phyloP scores from a whole-genome alignment of 495 filamentous ascomycete genomes.

The Aspergillus coremiiformis region DNA sequence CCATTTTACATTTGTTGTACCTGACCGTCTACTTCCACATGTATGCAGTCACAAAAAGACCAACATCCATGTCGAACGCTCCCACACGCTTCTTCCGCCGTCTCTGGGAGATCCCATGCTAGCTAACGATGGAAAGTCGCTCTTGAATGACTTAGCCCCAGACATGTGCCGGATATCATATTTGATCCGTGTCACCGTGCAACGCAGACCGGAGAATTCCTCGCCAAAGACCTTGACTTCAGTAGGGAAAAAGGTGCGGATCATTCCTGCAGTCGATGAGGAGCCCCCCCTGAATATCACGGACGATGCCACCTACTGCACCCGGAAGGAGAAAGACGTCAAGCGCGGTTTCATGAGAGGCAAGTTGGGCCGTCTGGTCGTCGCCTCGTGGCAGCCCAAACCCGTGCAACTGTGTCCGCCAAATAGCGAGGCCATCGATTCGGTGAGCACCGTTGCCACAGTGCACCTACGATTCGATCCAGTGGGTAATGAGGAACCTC shows the following conservation, averaged over 20 bases:
- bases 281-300: slow-evolving; percentile 66
- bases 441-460: slow-evolving; percentile 54
- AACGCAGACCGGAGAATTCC: slow-evolving; percentile 26
- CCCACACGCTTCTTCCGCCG: slow-evolving; percentile 75
- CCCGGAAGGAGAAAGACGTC: slow-evolving; percentile 68
- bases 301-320: slow-evolving; percentile 52
- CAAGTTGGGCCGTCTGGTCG: slow-evolving; percentile 65
- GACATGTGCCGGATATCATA: slow-evolving; percentile 76
- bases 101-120: slow-evolving; percentile 64
- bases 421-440: slow-evolving; percentile 28
- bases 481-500: slow-evolving; percentile 51
- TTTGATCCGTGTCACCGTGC: slow-evolving; percentile 52
- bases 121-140: slow-evolving; percentile 39
- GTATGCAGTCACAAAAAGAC: slow-evolving; percentile 51
- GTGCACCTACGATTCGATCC: slow-evolving; percentile 73
- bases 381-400: slow-evolving; percentile 66
- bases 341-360: slow-evolving; percentile 70
- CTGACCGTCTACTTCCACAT: slow-evolving; percentile 57
- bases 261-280: slow-evolving; percentile 70
- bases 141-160: slow-evolving; percentile 75
- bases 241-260: slow-evolving; percentile 55
- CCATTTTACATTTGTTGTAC: slow-evolving; percentile 85
- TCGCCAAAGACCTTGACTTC: slow-evolving; percentile 40
- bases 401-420: slow-evolving; percentile 52
- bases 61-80: slow-evolving; percentile 53